phyloP scores from a whole-genome alignment of 2,329 filamentous ascomycete genomes.

The Beauveria scarabaeidicola region DNA sequence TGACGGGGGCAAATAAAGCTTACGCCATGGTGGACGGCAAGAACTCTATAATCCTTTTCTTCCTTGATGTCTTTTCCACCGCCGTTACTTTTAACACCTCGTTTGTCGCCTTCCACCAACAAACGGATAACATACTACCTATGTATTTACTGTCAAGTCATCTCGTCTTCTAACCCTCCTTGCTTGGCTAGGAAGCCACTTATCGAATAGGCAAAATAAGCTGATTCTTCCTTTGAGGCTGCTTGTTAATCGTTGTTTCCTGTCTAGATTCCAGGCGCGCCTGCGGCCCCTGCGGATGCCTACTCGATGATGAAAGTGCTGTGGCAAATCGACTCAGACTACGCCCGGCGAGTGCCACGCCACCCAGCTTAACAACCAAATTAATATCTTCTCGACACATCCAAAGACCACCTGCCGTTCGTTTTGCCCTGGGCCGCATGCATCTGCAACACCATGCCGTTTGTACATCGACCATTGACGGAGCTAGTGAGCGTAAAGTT shows the following conservation, averaged over 20 bases:
- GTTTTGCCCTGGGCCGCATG: neutral
- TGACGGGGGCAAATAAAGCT: neutral
- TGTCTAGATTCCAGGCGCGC: neutral
- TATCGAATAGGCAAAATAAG: no score
- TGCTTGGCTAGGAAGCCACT: no score
- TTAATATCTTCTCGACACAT: neutral
- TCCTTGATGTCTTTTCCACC: no score
- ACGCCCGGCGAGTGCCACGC: neutral
- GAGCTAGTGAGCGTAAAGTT: neutral
- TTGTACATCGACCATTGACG: neutral
- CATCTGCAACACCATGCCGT: neutral
- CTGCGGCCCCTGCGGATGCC: neutral
- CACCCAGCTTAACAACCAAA: neutral
- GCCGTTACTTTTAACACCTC: no score
- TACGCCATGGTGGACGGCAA: no score
- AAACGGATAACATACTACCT: no score
- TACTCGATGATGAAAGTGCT: neutral
- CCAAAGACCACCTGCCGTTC: neutral
- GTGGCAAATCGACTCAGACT: neutral
- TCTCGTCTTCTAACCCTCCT: no score
- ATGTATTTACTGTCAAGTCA: no score
- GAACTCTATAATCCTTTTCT: no score
- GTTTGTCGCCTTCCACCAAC: no score
- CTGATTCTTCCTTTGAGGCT: no score
- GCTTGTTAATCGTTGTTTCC: no score